Evolutionary conservation across 2,329 filamentous ascomycete genomes (phyloP).

Genomic region (Ambrosiella cleistominuta): DNA sequence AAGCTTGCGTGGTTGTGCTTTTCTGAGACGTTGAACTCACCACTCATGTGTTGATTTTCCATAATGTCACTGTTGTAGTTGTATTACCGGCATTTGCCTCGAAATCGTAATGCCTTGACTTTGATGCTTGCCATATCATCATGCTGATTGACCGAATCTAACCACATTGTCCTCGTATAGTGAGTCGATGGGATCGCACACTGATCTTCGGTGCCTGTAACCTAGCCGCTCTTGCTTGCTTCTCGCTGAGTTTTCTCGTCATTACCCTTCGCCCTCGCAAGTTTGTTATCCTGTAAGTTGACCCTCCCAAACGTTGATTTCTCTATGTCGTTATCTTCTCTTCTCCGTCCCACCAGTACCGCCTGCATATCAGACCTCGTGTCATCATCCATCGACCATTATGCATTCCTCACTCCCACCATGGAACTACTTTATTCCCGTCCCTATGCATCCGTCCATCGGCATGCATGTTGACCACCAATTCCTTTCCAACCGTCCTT

Average conservation of each 20-base stretch:
- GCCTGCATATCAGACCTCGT: background rate
- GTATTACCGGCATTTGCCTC: too few species aligned
- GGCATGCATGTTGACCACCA: background rate
- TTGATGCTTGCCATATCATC: too few species aligned
- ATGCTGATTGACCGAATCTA: background rate
- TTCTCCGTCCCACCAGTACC: background rate
- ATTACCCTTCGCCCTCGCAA: slow-evolving; percentile 70
- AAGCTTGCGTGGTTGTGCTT: too few species aligned
- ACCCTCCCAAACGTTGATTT: background rate
- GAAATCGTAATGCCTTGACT: too few species aligned
- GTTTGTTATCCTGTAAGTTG: slow-evolving; percentile 89
- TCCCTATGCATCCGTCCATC: background rate
- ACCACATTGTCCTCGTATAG: slow-evolving; percentile 31
- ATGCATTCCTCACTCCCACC: background rate
- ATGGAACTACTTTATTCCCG: background rate
- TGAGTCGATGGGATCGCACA: slow-evolving; percentile 92
- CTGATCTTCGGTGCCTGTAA: slow-evolving; percentile 87
- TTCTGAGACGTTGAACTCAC: too few species aligned
- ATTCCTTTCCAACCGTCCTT: background rate
- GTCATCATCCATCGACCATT: background rate
- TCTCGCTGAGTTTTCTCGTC: slow-evolving; percentile 64
- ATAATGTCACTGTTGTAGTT: too few species aligned
- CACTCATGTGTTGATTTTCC: too few species aligned
- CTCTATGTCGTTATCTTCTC: background rate
- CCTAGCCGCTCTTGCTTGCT: slow-evolving; percentile 73